Evolutionary conservation across 225 moss, liverwort and hornwort genomes (phyloP).

Genomic region (Straminergon stramineum): DNA sequence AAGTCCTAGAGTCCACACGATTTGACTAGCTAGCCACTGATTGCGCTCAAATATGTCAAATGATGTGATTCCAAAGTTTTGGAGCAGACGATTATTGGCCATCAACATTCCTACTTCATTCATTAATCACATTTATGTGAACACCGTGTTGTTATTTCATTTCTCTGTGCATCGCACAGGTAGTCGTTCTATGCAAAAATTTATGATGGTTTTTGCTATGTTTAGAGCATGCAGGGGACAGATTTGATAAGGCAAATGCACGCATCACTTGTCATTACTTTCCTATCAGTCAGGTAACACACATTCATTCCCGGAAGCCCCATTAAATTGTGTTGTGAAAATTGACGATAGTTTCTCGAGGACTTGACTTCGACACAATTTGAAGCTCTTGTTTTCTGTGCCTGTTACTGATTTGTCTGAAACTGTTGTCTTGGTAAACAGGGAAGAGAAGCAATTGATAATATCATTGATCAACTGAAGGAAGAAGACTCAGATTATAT

Average conservation of each 20-base stretch:
- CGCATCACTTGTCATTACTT: slow-evolving; percentile 42
- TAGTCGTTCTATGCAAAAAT: neutral
- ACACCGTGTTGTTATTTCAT: neutral
- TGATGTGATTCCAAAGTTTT: neutral
- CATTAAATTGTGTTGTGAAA: neutral
- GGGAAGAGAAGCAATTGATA: slow-evolving; percentile 37
- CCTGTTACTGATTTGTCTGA: neutral
- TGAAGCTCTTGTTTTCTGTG: neutral
- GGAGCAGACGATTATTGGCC: neutral
- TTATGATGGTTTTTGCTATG: neutral
- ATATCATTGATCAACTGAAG: slow-evolving; percentile 3
- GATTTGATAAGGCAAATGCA: slow-evolving; percentile 26
- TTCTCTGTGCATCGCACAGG: neutral
- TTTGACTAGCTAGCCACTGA: neutral
- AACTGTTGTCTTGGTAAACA: neutral
- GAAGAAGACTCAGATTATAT: slow-evolving; percentile 11
- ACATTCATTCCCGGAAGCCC: neutral
- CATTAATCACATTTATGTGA: neutral
- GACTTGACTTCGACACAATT: neutral
- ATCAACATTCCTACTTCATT: neutral
- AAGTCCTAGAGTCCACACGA: neutral
- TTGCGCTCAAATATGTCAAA: neutral
- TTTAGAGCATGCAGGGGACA: neutral
- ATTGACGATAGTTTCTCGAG: neutral
- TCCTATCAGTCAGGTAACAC: slow-evolving; percentile 15